A percentile compares a stretch with the other conserved stretches of the same genome.
These are phyloP conservation scores for Purpureocillium lavendulum DNA, from an alignment of 2,329 filamentous ascomycete species.

Conservation along the genomic window DNA sequence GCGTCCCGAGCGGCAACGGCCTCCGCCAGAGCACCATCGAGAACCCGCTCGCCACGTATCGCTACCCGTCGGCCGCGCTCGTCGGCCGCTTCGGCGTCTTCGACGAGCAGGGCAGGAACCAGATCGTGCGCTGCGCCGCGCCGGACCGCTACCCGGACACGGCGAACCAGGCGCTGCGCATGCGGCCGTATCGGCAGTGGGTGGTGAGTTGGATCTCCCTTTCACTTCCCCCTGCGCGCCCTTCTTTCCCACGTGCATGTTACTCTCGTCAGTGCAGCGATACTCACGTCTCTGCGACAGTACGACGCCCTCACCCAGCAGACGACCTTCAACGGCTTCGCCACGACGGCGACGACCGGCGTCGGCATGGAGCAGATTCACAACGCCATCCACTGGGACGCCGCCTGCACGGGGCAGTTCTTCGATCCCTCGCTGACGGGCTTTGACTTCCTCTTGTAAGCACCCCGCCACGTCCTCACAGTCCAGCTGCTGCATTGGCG, in stretches of 20 bases:
- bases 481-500: background rate
- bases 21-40: constrained; percentile 24
- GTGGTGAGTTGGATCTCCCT: too few species aligned
- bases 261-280: too few species aligned
- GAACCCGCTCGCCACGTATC: constrained; percentile 46
- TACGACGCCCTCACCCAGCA: constrained; percentile 32
- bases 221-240: too few species aligned
- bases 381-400: constrained; percentile 32
- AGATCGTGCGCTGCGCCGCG: constrained; percentile 31
- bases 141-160: constrained; percentile 28
- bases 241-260: too few species aligned
- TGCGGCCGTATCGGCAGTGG: constrained; percentile 27
- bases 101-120: constrained; percentile 16
- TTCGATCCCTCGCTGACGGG: constrained; percentile 28
- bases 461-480: constrained; percentile 1
- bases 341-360: constrained; percentile 23
- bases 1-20: constrained; percentile 27
- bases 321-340: constrained; percentile 24
- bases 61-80: constrained; percentile 32
- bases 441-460: constrained; percentile 38
- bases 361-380: constrained; percentile 35
- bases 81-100: constrained; percentile 27
- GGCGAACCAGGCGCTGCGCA: constrained; percentile 25
- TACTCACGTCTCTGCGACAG: too few species aligned
- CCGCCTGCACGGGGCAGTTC: constrained; percentile 32